Evolutionary conservation across 257 asterid species (phyloP), one percentile per base, ranked within the genome.

Genomic region (Orobanche coerulescens): DNA sequence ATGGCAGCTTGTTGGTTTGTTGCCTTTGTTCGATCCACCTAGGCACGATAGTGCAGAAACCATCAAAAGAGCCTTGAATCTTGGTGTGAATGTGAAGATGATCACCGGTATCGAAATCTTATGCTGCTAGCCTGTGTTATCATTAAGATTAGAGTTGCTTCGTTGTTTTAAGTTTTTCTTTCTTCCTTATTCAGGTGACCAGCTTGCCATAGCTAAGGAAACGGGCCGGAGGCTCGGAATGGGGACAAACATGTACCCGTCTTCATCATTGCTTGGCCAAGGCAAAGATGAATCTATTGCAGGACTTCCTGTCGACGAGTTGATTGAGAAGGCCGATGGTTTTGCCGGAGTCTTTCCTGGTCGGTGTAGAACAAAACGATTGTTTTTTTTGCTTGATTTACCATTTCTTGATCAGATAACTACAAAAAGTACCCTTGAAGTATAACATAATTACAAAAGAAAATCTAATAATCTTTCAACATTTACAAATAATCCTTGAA

Each of bases 341-440:
- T 91, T 91, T 75, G 98, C 98, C 20, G 98, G 98, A 34, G 98
- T 91, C 11, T 91, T 91, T 67, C 96, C 97, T 16, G 97, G 97
- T 84, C 6, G 2, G 71, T 47, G 24, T 44, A 14, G 51, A 44
- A 14, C 51, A 44, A 44, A 44, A 44, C 10, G 6, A 4, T 15
- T 14, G 5, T 44, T 18, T 44, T 18, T 44, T 18, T 18, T 11
- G 12, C 51, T 44, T 18, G 0, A 23, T 5, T 40, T 9, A 9
- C 7, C 36, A 1, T 30, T 9, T 30, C 36, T 30, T 0, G 36
- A 30, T 30, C 7, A 9, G 36, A 30, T 7, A 37, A 37, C 11
- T 37, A 37, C 44, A 37, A 4, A 30, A 30, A 30, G 4, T 6
- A 30, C 36, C 36, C 36, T 4, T 30, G 36, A 30, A 9, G 36